Evolutionary conservation across 2,329 filamentous ascomycete species (phyloP), one percentile per base, ranked within the genome.

Genomic region (Elsinoe ampelina): DNA sequence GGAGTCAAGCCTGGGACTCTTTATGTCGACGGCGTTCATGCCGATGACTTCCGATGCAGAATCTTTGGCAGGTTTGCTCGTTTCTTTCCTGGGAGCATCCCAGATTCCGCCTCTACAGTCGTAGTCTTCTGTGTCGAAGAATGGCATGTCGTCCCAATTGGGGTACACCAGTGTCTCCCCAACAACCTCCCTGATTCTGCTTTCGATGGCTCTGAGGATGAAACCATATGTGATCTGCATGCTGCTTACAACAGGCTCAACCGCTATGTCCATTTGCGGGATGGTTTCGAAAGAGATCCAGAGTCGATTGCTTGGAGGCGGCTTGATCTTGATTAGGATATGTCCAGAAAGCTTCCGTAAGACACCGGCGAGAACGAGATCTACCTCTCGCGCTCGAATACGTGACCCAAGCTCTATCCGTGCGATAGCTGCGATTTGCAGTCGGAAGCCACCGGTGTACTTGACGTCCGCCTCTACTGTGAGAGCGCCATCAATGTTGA

Each of bases 241-340:
- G 12, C 90, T 87, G 73, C 91, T 95, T 52, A 98, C 90, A 63
- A 98, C 91, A 2, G 93, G 93, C 68, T 97, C 90, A 42, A 97
- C 89, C n/a, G 83, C 83, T 78, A 96, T 84, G 60, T 95, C 90
- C 75, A 98, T 86, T 67, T 92, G 91, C 15, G 93, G 93, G 78
- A 90, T 88, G n/a, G 83, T 83, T 68, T 95, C 88, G 67, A 98
- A 98, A 0, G 90, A 86, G 63, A 97, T 82, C 93, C 93, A 98
- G n/a, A 95, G 71, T 39, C 93, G 83, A 69, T 98, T 98, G 70
- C 90, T 96, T 0, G 93, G 93, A 13, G 92, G 89, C 5, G 93
- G 89, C 70, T 98, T 98, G 70, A 97, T 84, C 65, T 89, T 87
- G 65, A 96, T 78, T 30, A 95, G 73, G 45, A 88, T 72, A 64